Conservation (phyloP, 75 land plant genomes). For the Chamaecyparis obtusa region DNA sequence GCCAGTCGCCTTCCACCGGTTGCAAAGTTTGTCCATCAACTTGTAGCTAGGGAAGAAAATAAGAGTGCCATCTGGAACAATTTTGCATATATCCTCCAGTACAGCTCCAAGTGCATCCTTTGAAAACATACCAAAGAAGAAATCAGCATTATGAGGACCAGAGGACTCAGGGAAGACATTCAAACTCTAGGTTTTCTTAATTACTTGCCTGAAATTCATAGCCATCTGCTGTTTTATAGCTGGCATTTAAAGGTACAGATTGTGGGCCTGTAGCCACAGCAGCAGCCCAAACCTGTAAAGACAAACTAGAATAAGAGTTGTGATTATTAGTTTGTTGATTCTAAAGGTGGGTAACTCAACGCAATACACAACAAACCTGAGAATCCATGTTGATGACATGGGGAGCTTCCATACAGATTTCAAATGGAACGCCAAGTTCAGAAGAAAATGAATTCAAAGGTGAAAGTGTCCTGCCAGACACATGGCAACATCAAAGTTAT, state of each 20-base stretch:
- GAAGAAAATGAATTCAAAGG: constrained; percentile 93
- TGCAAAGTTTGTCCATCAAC: constrained; percentile 69
- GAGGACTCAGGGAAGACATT: neutral
- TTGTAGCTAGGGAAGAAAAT: constrained; percentile 97
- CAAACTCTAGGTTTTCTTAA: neutral
- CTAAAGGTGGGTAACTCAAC: neutral
- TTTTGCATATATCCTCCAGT: constrained; percentile 78
- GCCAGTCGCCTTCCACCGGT: constrained; percentile 86
- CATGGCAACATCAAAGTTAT: neutral
- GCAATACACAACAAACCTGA: constrained; percentile 46
- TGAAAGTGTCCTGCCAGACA: constrained; percentile 74
- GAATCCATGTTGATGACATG: constrained; percentile 86
- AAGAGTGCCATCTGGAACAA: constrained; percentile 81
- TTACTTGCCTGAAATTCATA: constrained; percentile 78
- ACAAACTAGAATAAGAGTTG: neutral
- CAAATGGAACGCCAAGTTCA: constrained; percentile 96
- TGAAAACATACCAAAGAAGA: neutral
- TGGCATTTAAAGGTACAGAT: constrained; percentile 77
- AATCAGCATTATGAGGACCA: neutral
- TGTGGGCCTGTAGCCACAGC: constrained; percentile 70
- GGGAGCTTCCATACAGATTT: constrained; percentile 84
- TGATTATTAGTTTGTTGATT: neutral
- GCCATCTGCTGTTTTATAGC: constrained; percentile 84
- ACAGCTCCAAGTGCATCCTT: constrained; percentile 84
- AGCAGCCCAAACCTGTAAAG: constrained; percentile 73